Conservation (phyloP, 345 rosid species). For the Eucalyptus cloeziana region DNA sequence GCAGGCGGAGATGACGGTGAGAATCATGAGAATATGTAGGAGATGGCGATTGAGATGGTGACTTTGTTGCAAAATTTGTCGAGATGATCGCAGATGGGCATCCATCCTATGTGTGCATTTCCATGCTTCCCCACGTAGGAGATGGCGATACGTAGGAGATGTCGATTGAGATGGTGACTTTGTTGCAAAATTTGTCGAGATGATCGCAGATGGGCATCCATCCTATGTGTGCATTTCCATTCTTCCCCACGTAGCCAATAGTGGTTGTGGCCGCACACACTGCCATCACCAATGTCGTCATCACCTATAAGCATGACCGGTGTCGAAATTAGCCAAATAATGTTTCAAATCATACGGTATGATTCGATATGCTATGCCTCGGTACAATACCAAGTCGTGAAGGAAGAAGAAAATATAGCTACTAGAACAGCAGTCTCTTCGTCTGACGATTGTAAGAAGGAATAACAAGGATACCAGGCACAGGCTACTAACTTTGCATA, state of each 20-base stretch:
- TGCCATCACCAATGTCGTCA: conserved; percentile 28
- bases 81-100: conserved; percentile 37
- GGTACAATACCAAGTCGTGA: conserved; percentile 31
- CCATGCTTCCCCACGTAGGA: conserved; percentile 32
- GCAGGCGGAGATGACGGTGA: conserved; percentile 34
- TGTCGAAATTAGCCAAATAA: background rate
- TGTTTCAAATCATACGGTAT: background rate
- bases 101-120: conserved; percentile 53
- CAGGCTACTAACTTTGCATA: conserved; percentile 10
- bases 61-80: conserved; percentile 29
- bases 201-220: conserved; percentile 57
- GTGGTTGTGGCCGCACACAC: conserved; percentile 46
- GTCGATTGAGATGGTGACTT: conserved; percentile 8
- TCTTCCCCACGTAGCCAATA: conserved; percentile 34
- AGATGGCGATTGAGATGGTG: conserved; percentile 9
- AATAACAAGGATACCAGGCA: conserved; percentile 16
- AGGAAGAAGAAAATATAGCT: conserved; percentile 29
- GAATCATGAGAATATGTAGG: conserved; percentile 21
- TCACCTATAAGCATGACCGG: conserved; percentile 9
- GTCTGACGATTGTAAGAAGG: background rate
- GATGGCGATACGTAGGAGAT: conserved; percentile 13
- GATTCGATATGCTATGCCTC: background rate
- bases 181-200: conserved; percentile 30
- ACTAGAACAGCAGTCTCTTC: conserved; percentile 1
- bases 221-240: conserved; percentile 46